Percentiles rank a stretch among this genome's conserved stretches.
phyloP scores from a whole-genome alignment of 345 rosid genomes.

The Hypericum androsaemum region DNA sequence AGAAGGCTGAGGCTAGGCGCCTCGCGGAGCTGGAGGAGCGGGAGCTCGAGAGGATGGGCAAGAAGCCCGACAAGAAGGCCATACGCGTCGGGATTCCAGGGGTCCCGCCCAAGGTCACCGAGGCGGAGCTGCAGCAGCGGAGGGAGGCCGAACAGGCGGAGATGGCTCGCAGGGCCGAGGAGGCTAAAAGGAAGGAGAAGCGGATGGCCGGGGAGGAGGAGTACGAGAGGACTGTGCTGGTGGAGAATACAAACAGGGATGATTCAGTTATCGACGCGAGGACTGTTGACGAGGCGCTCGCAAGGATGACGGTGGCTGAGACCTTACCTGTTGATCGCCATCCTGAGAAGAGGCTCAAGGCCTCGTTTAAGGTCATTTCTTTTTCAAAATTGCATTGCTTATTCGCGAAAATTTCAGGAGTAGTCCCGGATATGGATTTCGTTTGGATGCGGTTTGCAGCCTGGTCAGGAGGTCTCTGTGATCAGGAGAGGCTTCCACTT shows the following conservation, averaged over 20 bases:
- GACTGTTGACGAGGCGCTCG: constrained; percentile 79
- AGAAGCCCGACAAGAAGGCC: constrained; percentile 82
- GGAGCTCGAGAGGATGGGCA: constrained; percentile 56
- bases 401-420: no score
- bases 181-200: constrained; percentile 45
- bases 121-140: constrained; percentile 46
- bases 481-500: no score
- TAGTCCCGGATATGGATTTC: no score
- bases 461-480: no score
- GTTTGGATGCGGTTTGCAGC: no score
- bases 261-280: constrained; percentile 79
- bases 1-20: constrained; percentile 15
- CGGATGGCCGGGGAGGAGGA: constrained; percentile 84
- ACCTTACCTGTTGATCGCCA: constrained; percentile 66
- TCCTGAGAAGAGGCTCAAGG: constrained; percentile 84
- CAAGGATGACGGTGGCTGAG: constrained; percentile 54
- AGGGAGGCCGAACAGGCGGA: constrained; percentile 72
- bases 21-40: constrained; percentile 74
- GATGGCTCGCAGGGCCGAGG: constrained; percentile 61
- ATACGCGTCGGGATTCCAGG: constrained; percentile 59
- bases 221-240: constrained; percentile 73
- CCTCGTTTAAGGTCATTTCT: constrained; percentile 71
- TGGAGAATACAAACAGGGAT: constrained; percentile 76
- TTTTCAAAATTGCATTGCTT: no score
- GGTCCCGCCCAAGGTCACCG: constrained; percentile 62